Base-by-base conservation (phyloP, 1,284 basidiomycete species). In the Thecaphora thlaspeos region DNA sequence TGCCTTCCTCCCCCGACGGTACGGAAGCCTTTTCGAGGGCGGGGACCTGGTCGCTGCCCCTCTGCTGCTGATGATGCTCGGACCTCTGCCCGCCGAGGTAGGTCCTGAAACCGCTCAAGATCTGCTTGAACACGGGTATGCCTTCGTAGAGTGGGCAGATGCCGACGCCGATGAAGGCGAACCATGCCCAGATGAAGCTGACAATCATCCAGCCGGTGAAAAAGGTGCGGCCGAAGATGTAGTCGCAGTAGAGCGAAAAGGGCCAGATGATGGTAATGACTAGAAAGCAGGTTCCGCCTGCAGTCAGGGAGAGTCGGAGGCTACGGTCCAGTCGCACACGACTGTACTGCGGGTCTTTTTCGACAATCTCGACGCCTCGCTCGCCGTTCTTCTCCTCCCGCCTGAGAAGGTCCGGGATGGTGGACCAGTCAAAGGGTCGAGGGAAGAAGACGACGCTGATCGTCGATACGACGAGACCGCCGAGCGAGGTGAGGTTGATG, bases 231-330 rank as follows among this genome's bases (percentile, higher is more conserved):
- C 56, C 54, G 49, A 78, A 78, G 44, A 76, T 67, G 61, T 75
- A 76, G 50, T 68, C 61, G 9, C 75, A 59, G 52, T 75, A 78
- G 39, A 78, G 66, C 10, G 59, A 59, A 36, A 76, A 70, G 2
- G 76, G 76, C 68, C 68, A 75, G 36, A 78, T 68, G 53, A 77
- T 63, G 51, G 73, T 71, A 46, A 76, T 62, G 15, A 73, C 67
- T 11, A 73, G 52, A 43, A 71, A 72, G 36, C 70, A 50, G 9
- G 59, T 48, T 7, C 54, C 51, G 2, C 58, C 47, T 8, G 60
- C 49, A 26, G 44, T 23, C 14, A 54, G 43, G 1, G 69, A 55
- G 45, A 70, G 49, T 21, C 55, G 44, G 48, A 65, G 60, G 37
- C 41, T 47, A 11, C 55, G 51, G 28, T 68, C 57, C 12, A 68